These are phyloP conservation scores for Thermothelomyces thermophilus DNA, from an alignment of 2,329 filamentous ascomycete species.

Conservation along the genomic window DNA sequence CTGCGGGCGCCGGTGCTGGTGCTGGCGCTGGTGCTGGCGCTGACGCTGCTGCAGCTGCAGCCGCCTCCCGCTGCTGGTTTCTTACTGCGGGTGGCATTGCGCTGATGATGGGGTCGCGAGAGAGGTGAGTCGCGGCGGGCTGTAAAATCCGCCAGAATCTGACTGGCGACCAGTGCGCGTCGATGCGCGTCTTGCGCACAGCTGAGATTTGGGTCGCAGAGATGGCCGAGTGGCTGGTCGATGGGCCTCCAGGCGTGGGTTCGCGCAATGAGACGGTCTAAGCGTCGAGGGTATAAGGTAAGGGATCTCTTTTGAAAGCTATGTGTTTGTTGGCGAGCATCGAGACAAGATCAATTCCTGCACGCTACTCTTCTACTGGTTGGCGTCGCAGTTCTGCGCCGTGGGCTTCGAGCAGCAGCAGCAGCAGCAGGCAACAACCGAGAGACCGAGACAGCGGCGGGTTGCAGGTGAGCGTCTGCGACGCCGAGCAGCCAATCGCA, in stretches of 20 bases:
- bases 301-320: too few relatives aligned
- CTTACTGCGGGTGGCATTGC: slow-evolving; percentile 6
- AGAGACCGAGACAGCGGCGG: neutral
- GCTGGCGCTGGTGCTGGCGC: neutral
- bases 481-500: neutral
- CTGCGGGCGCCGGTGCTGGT: neutral
- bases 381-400: too few relatives aligned
- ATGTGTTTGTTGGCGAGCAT: too few relatives aligned
- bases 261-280: neutral
- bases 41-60: neutral
- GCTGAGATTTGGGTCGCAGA: neutral
- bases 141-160: neutral
- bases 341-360: too few relatives aligned
- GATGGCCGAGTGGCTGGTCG: neutral
- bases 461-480: neutral
- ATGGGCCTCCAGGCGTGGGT: neutral
- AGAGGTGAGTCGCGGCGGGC: neutral
- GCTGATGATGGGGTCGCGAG: neutral
- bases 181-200: neutral
- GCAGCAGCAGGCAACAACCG: neutral
- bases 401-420: too few relatives aligned
- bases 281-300: neutral
- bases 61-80: neutral
- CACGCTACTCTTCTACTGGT: too few relatives aligned
- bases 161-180: neutral